Evolutionary conservation across 2,329 filamentous ascomycete genomes (phyloP).

Genomic region (Trichophyton verrucosum): DNA sequence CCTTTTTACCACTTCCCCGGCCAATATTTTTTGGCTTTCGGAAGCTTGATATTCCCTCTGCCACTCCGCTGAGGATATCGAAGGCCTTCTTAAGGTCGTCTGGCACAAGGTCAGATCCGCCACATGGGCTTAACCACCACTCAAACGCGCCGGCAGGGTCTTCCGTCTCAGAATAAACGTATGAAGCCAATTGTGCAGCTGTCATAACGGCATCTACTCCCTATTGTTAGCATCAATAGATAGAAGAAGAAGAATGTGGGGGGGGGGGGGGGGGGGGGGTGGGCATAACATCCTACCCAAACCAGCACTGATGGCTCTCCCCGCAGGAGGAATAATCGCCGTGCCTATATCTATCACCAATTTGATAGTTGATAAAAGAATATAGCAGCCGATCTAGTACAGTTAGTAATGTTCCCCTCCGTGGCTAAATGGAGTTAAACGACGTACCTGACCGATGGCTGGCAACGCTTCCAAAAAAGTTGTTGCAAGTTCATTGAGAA

Average conservation of each 20-base stretch:
- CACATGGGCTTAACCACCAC: too few species aligned
- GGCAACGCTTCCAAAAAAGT: background rate
- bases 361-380: conserved; percentile 5
- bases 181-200: too few species aligned
- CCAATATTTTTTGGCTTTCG: background rate
- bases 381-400: conserved; percentile 5
- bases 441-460: conserved; percentile 2
- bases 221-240: too few species aligned
- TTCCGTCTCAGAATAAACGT: too few species aligned
- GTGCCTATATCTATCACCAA: conserved; percentile 2
- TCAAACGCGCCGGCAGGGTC: too few species aligned
- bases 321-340: background rate
- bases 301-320: background rate
- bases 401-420: background rate
- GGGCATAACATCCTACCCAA: background rate
- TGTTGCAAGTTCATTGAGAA: background rate
- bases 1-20: conserved; percentile 2
- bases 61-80: conserved; percentile 1
- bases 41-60: conserved; percentile 4
- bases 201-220: too few species aligned
- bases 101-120: too few species aligned
- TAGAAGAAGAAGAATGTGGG: too few species aligned
- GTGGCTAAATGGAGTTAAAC: background rate
- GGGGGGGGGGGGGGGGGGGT: too few species aligned
- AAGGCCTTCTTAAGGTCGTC: background rate